Evolutionary conservation across 163 green algal species (phyloP), one percentile per base, ranked within the genome.

Genomic region (Chloromonas sp.): DNA sequence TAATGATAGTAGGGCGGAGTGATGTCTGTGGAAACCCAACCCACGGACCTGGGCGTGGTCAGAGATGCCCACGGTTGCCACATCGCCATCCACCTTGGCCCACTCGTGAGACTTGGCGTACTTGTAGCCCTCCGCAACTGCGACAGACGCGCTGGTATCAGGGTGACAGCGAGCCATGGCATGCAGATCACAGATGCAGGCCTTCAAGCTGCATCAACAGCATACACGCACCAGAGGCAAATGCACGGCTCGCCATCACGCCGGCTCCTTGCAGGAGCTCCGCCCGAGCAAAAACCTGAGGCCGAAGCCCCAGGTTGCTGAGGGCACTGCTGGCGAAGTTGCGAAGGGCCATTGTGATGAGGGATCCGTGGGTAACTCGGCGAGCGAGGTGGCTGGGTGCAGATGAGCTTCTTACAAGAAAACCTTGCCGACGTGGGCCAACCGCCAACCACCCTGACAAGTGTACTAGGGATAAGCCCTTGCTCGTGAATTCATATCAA

Each of bases 51-150:
- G 97, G 0, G 97, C 97, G 89, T 97, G 95, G 90, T 99, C 96
- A 2, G 93, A 97, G 82, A 99, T 98, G 86, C 97, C 97, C 2
- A 99, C 87, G 0, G 91, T 97, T 1, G 92, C 96, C 1, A 91
- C 89, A 60, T 97, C 93, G 3, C 95, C 96, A 1, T 98, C 92
- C 8, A 96, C 83, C 85, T 98, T 98, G 15, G 93, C 94, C 93
- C 95, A 99, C 88, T 99, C 97, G 88, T 99, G 97, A 2, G 87
- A 95, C 60, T 91, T 86, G 3, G 91, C 89, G 85, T 98, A 99
- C 83, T 97, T 96, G 62, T 94, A 88, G 58, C 90, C 93, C 11
- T 95, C 88, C 66, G 5, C 11, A 11, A 74, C 66, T 74, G 66
- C 66, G 66, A 11, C 66, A 74, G 66, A 74, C 66, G 36, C 36